These are phyloP conservation scores for Saitozyma sp. DNA, from an alignment of 768 basidiomycete genomes.

Conservation along the genomic window DNA sequence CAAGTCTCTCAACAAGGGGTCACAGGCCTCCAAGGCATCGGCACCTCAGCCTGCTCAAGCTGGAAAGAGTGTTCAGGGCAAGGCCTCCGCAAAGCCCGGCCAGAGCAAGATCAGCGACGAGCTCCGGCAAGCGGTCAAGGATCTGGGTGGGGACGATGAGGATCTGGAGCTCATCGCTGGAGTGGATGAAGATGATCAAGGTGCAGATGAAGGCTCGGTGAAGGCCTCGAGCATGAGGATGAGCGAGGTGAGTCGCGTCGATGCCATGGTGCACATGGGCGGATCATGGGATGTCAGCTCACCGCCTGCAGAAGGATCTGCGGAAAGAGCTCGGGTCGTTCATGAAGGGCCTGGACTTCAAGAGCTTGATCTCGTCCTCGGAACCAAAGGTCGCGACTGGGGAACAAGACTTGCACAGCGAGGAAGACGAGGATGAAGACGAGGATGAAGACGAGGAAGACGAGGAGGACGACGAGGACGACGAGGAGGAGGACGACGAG, in stretches of 20 bases:
- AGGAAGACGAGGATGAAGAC: slow-evolving; percentile 50
- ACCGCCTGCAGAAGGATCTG: slow-evolving; percentile 34
- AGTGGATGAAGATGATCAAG: slow-evolving; percentile 44
- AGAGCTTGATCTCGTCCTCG: slow-evolving; percentile 8
- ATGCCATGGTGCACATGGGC: neutral
- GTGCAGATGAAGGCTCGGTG: slow-evolving; percentile 7
- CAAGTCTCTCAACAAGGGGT: neutral
- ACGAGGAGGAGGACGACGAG: slow-evolving; percentile 35
- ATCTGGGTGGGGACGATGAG: slow-evolving; percentile 51
- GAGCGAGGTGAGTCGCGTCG: slow-evolving; percentile 26
- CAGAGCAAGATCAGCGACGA: slow-evolving; percentile 27
- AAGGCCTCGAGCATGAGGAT: slow-evolving; percentile 17
- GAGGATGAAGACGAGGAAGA: slow-evolving; percentile 55
- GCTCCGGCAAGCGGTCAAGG: slow-evolving; percentile 43
- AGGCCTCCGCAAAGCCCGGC: neutral
- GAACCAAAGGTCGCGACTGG: slow-evolving; percentile 9
- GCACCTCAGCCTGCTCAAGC: too few relatives aligned
- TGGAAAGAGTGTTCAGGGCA: neutral
- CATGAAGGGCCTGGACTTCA: slow-evolving; percentile 50
- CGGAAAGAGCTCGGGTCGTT: slow-evolving; percentile 46
- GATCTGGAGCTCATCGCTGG: slow-evolving; percentile 47
- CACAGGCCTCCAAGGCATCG: neutral
- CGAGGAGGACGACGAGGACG: slow-evolving; percentile 51
- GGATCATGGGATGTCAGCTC: neutral
- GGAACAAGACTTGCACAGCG: slow-evolving; percentile 19